Conservation (phyloP, 75 land plant genomes). For the Azolla pinnata region DNA sequence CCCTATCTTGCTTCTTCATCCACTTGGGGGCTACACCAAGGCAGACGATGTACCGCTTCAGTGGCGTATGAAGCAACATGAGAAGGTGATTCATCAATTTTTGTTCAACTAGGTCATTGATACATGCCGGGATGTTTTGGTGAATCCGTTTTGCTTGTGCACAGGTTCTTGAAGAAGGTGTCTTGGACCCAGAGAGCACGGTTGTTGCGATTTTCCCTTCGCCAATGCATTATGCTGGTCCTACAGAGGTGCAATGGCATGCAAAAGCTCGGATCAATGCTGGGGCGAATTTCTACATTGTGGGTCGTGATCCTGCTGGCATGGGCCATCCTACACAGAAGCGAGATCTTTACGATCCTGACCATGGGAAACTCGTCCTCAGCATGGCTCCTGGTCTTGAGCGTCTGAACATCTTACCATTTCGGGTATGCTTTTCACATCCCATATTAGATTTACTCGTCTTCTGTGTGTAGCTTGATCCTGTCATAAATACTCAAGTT, state of each 20-base stretch:
- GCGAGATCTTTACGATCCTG: slow-evolving; percentile 91
- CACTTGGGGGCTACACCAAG: slow-evolving; percentile 91
- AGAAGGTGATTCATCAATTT: slow-evolving; percentile 62
- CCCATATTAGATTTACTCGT: too few relatives aligned
- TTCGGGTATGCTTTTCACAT: slow-evolving; percentile 82
- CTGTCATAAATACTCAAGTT: too few relatives aligned
- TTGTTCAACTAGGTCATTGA: too few relatives aligned
- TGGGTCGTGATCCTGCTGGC: slow-evolving; percentile 97
- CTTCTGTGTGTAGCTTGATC: too few relatives aligned
- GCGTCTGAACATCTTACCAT: slow-evolving; percentile 85
- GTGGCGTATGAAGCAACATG: slow-evolving; percentile 95
- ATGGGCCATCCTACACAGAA: slow-evolving; percentile 94
- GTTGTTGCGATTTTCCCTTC: slow-evolving; percentile 93
- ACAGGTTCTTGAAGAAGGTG: slow-evolving; percentile 86
- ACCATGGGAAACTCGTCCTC: slow-evolving; percentile 96
- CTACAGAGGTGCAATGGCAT: slow-evolving; percentile 99
- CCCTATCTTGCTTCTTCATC: slow-evolving; percentile 86
- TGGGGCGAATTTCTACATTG: slow-evolving; percentile 92
- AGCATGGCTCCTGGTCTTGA: slow-evolving; percentile 97
- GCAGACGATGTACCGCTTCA: slow-evolving; percentile 91
- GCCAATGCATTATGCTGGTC: slow-evolving; percentile 98
- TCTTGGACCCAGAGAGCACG: slow-evolving; percentile 90
- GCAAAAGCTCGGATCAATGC: slow-evolving; percentile 95
- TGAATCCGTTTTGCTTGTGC: too few relatives aligned
- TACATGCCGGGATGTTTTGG: too few relatives aligned